Evolutionary conservation across 805 yeast species (phyloP).

Genomic region (Ogataea methanolica): DNA sequence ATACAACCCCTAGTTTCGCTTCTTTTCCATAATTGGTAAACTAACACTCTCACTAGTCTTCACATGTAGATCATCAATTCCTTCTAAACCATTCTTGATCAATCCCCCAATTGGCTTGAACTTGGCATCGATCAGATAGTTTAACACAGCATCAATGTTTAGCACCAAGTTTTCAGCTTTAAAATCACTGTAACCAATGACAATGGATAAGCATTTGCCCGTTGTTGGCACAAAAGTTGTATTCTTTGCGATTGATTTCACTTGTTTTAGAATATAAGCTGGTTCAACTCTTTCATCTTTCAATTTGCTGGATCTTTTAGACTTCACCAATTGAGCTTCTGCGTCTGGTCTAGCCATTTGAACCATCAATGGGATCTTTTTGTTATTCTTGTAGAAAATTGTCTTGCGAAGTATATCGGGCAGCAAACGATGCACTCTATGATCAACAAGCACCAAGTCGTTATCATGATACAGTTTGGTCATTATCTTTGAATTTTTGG

Average conservation of each 20-base stretch:
- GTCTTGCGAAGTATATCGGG: slow-evolving; percentile 52
- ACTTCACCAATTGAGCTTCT: slow-evolving; percentile 27
- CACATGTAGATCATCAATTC: slow-evolving; percentile 48
- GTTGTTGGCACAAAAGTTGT: slow-evolving; percentile 55
- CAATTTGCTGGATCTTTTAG: slow-evolving; percentile 36
- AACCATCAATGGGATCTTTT: slow-evolving; percentile 63
- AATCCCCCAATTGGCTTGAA: slow-evolving; percentile 58
- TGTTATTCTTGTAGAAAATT: slow-evolving; percentile 58
- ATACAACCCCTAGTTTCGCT: not conserved
- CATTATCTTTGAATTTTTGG: slow-evolving; percentile 39
- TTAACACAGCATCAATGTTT: slow-evolving; percentile 48
- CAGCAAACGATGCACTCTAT: slow-evolving; percentile 57
- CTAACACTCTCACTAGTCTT: slow-evolving; percentile 66
- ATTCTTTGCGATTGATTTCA: slow-evolving; percentile 58
- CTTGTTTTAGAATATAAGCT: slow-evolving; percentile 56
- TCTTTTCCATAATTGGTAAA: slow-evolving; percentile 43
- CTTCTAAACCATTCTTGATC: slow-evolving; percentile 37
- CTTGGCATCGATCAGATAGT: slow-evolving; percentile 41
- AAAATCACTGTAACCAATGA: slow-evolving; percentile 54
- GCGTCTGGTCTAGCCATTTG: slow-evolving; percentile 48
- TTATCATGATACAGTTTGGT: slow-evolving; percentile 51
- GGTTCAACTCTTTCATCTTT: slow-evolving; percentile 63
- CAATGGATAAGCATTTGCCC: slow-evolving; percentile 57
- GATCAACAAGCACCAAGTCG: slow-evolving; percentile 67
- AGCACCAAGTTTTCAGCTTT: slow-evolving; percentile 37